These are phyloP conservation scores for Starmerella tilneyi DNA, from an alignment of 805 yeast species.

Conservation along the genomic window DNA sequence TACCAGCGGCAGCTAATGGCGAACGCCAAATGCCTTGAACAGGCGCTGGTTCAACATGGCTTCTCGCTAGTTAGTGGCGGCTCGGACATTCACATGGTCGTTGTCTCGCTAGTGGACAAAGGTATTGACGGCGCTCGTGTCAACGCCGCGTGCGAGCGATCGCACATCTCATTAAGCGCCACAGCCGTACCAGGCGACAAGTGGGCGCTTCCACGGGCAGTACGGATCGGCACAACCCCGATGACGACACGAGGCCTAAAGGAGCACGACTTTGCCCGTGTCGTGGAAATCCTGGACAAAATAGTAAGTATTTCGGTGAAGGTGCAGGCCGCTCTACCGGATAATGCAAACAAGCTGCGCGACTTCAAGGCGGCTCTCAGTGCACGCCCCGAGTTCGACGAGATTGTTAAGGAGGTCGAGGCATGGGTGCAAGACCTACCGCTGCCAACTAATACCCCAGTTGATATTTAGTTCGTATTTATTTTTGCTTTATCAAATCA, in stretches of 20 bases:
- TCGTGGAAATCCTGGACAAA: slow-evolving; percentile 65
- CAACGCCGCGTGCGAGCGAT: slow-evolving; percentile 86
- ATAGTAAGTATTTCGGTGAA: slow-evolving; percentile 67
- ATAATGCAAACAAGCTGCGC: slow-evolving; percentile 85
- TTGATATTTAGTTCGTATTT: slow-evolving; percentile 2
- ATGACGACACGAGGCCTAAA: slow-evolving; percentile 96
- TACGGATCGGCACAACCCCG: slow-evolving; percentile 96
- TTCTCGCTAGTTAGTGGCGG: slow-evolving; percentile 85
- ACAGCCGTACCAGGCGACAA: slow-evolving; percentile 97
- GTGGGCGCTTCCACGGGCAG: slow-evolving; percentile 92
- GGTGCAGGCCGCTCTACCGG: slow-evolving; percentile 70
- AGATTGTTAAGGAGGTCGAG: slow-evolving; percentile 22
- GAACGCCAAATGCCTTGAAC: slow-evolving; percentile 76
- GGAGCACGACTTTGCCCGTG: slow-evolving; percentile 69
- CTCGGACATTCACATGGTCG: slow-evolving; percentile 94
- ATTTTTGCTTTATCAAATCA: not conserved
- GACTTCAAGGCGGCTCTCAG: slow-evolving; percentile 81
- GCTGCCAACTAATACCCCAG: not conserved
- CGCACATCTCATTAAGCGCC: slow-evolving; percentile 90
- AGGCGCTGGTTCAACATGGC: slow-evolving; percentile 56
- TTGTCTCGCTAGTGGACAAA: slow-evolving; percentile 68
- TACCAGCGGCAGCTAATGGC: slow-evolving; percentile 80
- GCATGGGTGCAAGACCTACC: slow-evolving; percentile 21
- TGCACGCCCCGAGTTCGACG: slow-evolving; percentile 26
- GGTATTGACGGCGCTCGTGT: slow-evolving; percentile 93